Base-by-base conservation (phyloP, 352 stramenopile genomes). In the Phytopythium chamaehyphon region DNA sequence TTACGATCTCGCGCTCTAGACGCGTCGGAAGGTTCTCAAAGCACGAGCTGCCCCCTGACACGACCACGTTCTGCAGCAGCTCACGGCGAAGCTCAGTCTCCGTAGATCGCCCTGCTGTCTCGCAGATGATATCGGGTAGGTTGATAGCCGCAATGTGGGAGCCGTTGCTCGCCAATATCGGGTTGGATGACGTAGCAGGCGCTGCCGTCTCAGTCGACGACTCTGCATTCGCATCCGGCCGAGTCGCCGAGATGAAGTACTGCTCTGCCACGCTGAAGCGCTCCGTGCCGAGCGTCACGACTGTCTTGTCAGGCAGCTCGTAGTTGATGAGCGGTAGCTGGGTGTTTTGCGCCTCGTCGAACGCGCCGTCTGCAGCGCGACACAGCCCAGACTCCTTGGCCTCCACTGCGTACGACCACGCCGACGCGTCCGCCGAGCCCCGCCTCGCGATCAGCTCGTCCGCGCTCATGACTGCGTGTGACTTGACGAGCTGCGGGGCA, bases 251-350 rank as follows among this genome's bases (percentile, higher is more conserved):
- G n/a, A 19, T 35, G 35, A 98, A 98, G 56, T 96, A 90, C 53
- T 95, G 79, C 56, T 97, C 90, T 0, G 88, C 79, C 5, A 91
- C 84, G 46, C 85, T 89, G 60, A 97, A 97, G 18, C 83, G 67
- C 64, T 97, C 89, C 0, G 83, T 82, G 21, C 87, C 86, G 39
- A 98, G 51, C 15, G 85, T 60, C 16, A 97, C 57, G n/a, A 90
- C 54, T 1, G 77, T 93, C 55, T 90, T 90, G 56, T 93, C 83
- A 1, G 83, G 82, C 42, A 93, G 59, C 49, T 93, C 83, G 59
- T 90, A 93, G 40, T 74, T 77, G 45, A 93, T 91, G 37, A 83
- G 67, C 36, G 81, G 81, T 37, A 91, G 59, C 51, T 88, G 75
- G 3, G 74, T 62, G 59, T 91, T 93, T 57, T 87, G 67, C 1